Evolutionary conservation across 2,329 filamentous ascomycete genomes (phyloP), one percentile per base, ranked within the genome.

Genomic region (Thielaviopsis euricoi): DNA sequence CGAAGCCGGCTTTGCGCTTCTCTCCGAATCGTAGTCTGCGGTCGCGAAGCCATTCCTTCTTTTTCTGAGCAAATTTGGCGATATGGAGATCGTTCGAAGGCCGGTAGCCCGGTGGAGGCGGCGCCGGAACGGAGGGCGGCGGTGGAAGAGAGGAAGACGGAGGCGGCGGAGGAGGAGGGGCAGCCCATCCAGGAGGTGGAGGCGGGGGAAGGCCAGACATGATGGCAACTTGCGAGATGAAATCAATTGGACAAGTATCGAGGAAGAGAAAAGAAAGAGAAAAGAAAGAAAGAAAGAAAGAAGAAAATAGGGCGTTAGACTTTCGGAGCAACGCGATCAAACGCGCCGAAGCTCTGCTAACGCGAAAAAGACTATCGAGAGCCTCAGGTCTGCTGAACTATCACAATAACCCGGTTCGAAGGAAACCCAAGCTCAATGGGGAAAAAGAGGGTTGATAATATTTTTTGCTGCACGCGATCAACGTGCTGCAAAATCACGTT

Each of bases 41-140:
- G 63, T 80, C 82, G 62, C 90, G 86, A 66, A 97, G 77, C 94
- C 94, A 98, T 83, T 96, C 90, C 70, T 89, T 95, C 79, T 97
- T 98, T 79, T 97, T 98, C 72, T 96, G 88, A 59, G 90, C 88
- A 67, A 96, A 95, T 74, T 98, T 98, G 56, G 89, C 89, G 66
- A 88, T 79, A 63, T 90, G 87, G 51, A 89, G 85, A 68, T 97
- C 85, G 64, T 83, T 79, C 23, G 85, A 81, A 50, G 89, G 89
- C 62, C 83, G 83, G 70, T 89, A 94, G 48, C 89, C 89, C 25
- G 89, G 89, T 23, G 90, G 89, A 56, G 89, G 89, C 62, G 90
- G 89, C 50, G 76, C 74, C 29, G 72, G 70, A 48, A 85, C 74
- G 46, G 77, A 76, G 22, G 79, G 79, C 43, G 79, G 78, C 62